These are phyloP conservation scores for Talaromyces amestolkiae DNA, from an alignment of 2,329 filamentous ascomycete species.

Conservation along the genomic window DNA sequence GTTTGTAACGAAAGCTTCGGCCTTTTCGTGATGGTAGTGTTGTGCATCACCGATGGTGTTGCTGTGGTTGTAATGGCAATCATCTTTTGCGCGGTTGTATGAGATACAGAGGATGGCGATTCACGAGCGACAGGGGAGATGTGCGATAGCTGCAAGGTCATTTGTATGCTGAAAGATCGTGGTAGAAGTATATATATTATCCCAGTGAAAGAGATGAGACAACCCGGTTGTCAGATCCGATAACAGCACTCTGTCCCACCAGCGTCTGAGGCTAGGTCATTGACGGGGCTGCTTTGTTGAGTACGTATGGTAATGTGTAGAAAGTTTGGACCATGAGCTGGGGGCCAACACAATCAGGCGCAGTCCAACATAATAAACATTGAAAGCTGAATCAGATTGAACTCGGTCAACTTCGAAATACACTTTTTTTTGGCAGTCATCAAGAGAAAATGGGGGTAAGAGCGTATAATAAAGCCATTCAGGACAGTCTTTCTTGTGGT, in stretches of 20 bases:
- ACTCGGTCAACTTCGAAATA: neutral
- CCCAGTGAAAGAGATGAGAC: neutral
- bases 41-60: constrained; percentile 20
- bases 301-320: neutral
- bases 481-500: neutral
- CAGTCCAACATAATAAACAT: constrained; percentile 1
- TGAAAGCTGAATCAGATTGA: constrained; percentile 3
- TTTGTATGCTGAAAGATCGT: constrained; percentile 16
- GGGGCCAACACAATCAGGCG: constrained; percentile 11
- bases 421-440: neutral
- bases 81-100: constrained; percentile 18
- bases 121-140: constrained; percentile 14
- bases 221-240: neutral
- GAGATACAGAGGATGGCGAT: constrained; percentile 20
- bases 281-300: constrained; percentile 11
- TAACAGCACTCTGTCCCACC: constrained; percentile 12
- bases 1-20: constrained; percentile 64
- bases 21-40: constrained; percentile 33
- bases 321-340: neutral
- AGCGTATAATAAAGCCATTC: neutral
- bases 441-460: neutral
- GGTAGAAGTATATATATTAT: neutral
- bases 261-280: neutral
- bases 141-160: constrained; percentile 19
- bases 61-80: constrained; percentile 18